Percentiles rank a stretch among this genome's conserved stretches.
Conservation (phyloP, 169 alveolate species). For the Cryptosporidium ubiquitum region DNA sequence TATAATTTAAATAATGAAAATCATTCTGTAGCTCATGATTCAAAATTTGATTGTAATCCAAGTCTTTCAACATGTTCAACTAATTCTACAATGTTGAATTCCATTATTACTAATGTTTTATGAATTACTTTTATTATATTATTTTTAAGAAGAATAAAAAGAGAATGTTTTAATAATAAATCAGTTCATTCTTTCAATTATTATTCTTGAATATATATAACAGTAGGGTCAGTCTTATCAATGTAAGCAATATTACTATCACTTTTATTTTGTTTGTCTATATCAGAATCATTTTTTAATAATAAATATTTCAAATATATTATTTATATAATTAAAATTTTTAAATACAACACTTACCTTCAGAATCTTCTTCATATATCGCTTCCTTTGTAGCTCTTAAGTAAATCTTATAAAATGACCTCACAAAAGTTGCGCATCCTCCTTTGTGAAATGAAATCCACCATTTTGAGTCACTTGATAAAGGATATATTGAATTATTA, state of each 20-base stretch:
- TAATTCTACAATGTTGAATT: not conserved
- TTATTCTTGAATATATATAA: constrained; percentile 47
- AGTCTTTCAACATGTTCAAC: constrained; percentile 23
- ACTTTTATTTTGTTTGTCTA: not conserved
- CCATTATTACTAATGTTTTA: not conserved
- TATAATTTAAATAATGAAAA: not conserved
- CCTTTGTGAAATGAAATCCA: constrained; percentile 72
- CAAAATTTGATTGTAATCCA: not conserved
- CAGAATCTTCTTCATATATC: not conserved
- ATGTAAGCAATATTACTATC: constrained; percentile 25
- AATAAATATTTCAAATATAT: too few relatives aligned
- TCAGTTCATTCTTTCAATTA: not conserved
- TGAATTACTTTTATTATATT: not conserved
- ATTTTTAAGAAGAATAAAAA: not conserved
- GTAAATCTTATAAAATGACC: constrained; percentile 9
- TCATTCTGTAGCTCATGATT: not conserved
- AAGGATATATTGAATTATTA: constrained; percentile 19
- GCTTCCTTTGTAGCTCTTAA: not conserved
- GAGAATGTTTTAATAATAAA: not conserved
- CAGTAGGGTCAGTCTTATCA: constrained; percentile 68
- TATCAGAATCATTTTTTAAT: too few relatives aligned
- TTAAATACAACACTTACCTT: constrained; percentile 4
- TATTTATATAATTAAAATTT: not conserved
- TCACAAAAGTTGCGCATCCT: constrained; percentile 66
- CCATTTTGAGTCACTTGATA: constrained; percentile 24